These are phyloP conservation scores for Cercospora berteroae DNA, from an alignment of 2,329 filamentous ascomycete genomes.

Conservation along the genomic window DNA sequence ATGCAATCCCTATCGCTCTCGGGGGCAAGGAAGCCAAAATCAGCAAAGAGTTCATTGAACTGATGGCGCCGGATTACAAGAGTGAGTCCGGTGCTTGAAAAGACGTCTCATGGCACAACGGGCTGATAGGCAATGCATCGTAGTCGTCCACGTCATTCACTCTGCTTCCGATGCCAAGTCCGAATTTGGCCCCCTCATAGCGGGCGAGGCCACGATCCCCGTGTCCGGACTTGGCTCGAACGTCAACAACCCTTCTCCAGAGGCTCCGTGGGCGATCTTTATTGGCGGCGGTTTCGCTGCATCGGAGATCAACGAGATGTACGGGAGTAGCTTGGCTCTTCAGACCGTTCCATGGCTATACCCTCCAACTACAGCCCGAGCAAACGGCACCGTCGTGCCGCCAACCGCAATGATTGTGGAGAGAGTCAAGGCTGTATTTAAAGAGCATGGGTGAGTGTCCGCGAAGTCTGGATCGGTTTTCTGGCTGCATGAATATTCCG, in stretches of 20 bases:
- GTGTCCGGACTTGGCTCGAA: conserved; percentile 26
- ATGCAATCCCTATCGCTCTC: conserved; percentile 25
- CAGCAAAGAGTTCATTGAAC: conserved; percentile 21
- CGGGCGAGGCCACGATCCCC: conserved; percentile 21
- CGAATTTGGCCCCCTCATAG: conserved; percentile 27
- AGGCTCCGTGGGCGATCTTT: conserved; percentile 26
- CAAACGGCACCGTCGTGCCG: conserved; percentile 10
- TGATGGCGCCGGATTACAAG: conserved; percentile 28
- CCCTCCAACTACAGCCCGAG: conserved; percentile 15
- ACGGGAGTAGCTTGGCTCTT: conserved; percentile 5
- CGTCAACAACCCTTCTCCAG: conserved; percentile 13
- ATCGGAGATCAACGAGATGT: conserved; percentile 26
- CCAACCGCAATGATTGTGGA: conserved; percentile 10
- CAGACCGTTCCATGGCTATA: conserved; percentile 26
- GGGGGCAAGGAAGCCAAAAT: conserved; percentile 29
- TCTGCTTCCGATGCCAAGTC: conserved; percentile 17
- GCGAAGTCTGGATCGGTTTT: neutral
- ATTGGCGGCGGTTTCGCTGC: conserved; percentile 29
- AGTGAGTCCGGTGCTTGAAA: conserved; percentile 9
- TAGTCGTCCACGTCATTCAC: conserved; percentile 31
- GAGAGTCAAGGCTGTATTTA: conserved; percentile 15
- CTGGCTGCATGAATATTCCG: neutral
- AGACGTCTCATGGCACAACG: neutral
- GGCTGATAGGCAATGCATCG: neutral
- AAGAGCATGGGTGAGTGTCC: conserved; percentile 8